phyloP scores from a whole-genome alignment of 495 filamentous ascomycete species.

The Penicillium maclennaniae region DNA sequence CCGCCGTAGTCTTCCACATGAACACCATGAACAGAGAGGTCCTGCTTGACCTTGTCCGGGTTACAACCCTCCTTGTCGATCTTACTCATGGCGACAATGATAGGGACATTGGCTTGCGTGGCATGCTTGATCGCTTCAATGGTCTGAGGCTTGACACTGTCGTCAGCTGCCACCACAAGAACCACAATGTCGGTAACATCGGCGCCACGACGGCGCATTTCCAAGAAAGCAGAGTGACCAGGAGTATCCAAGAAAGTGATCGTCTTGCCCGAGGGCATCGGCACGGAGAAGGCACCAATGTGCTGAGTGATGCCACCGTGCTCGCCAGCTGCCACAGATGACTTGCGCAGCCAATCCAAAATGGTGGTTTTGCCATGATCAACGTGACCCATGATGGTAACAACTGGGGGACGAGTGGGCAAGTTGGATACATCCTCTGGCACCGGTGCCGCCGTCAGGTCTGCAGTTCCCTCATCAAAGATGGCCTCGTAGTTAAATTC shows the following conservation, averaged over 20 bases:
- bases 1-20: constrained; percentile 95
- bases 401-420: constrained; percentile 80
- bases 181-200: constrained; percentile 97
- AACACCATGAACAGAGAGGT: constrained; percentile 78
- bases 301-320: constrained; percentile 98
- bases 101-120: constrained; percentile 81
- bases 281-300: constrained; percentile 96
- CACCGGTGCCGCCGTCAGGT: constrained; percentile 66
- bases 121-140: constrained; percentile 96
- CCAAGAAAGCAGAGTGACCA: constrained; percentile 90
- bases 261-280: constrained; percentile 74
- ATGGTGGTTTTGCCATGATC: constrained; percentile 99
- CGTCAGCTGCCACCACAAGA: constrained; percentile 93
- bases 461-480: constrained; percentile 63
- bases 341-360: constrained; percentile 89
- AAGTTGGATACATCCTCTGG: constrained; percentile 67
- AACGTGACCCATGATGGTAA: constrained; percentile 99
- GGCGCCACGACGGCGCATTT: constrained; percentile 93
- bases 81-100: constrained; percentile 98
- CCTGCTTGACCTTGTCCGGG: constrained; percentile 77
- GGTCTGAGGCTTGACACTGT: constrained; percentile 96
- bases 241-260: constrained; percentile 98
- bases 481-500: constrained; percentile 93
- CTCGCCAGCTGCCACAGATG: constrained; percentile 83
- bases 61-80: constrained; percentile 82